Conservation (phyloP, 176 grass and related monocot species). For the Bolboschoenus planiculmis region DNA sequence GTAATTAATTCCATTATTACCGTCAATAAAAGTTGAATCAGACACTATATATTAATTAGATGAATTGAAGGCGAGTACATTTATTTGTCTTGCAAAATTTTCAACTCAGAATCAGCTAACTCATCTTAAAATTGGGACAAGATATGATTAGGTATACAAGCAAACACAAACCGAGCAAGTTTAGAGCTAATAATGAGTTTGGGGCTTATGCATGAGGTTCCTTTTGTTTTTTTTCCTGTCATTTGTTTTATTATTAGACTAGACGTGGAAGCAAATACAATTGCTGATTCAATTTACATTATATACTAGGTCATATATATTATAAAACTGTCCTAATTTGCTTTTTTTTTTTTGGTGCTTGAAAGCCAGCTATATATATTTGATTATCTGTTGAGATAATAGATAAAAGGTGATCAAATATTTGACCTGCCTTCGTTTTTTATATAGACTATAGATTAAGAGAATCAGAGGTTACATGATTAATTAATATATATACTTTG, state of each 20-base stretch:
- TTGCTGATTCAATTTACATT: neutral
- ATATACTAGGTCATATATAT: neutral
- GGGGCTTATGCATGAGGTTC: neutral
- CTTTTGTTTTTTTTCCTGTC: neutral
- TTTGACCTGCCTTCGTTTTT: neutral
- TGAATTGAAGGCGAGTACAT: too few species aligned
- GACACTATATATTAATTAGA: too few species aligned
- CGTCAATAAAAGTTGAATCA: too few species aligned
- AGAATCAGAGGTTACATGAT: neutral
- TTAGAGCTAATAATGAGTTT: neutral
- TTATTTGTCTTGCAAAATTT: too few species aligned
- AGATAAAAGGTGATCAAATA: neutral
- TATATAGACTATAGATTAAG: neutral
- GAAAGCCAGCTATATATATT: neutral
- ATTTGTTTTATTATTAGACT: neutral
- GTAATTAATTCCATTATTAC: neutral
- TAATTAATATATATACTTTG: neutral
- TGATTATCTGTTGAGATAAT: neutral
- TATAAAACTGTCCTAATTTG: neutral
- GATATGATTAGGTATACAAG: neutral
- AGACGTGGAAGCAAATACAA: neutral
- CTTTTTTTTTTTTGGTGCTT: neutral
- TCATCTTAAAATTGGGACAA: neutral
- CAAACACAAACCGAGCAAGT: neutral
- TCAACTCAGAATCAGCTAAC: neutral